Base-by-base conservation (phyloP, 106 monocot genomes). In the Xerophyta viscosa region DNA sequence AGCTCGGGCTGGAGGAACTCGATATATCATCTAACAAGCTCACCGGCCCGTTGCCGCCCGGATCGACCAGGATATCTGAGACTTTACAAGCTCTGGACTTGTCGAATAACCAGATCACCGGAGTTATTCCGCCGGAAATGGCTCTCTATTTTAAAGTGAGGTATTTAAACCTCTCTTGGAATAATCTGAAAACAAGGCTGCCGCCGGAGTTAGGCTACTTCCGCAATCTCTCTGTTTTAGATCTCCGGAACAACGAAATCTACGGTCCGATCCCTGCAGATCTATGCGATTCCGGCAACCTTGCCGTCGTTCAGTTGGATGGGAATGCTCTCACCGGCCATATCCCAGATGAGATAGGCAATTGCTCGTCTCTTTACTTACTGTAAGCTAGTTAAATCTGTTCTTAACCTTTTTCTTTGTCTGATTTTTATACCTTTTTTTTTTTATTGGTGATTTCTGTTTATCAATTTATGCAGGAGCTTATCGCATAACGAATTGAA, bases 91-190 rank as follows among this genome's bases (percentile, higher is more conserved):
- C 37, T 41, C 46, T 94, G 23, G 81, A 94, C 46, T 61, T 88
- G 2, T 80, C 88, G 0, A 56, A 60, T 26, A 94, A 94, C 54
- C 41, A 44, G 23, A 49, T 94, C 2, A 56, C 61, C 0, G 88
- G 88, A 15, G 66, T 55, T 22, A 71, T 81, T 24, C 88, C 84
- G 14, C 58, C 65, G 20, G 84, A 88, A 66, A 68, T 77, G 70
- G 68, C 67, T 5, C 46, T 73, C 24, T 88, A 46, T 67, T 72
- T 67, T 50, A 76, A 73, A 20, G 47, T 94, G 31, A 59, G 54
- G 27, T 73, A 81, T 33, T 58, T 94, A 28, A 88, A 94, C 30
- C 67, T 94, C 39, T 88, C 88, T 1, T 67, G 78, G 72, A 94
- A 88, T 43, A 58, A 72, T 5, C 75, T 94, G 51, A 68, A 66